Conservation (phyloP, 805 yeast species). For the Yarrowia divulgata region DNA sequence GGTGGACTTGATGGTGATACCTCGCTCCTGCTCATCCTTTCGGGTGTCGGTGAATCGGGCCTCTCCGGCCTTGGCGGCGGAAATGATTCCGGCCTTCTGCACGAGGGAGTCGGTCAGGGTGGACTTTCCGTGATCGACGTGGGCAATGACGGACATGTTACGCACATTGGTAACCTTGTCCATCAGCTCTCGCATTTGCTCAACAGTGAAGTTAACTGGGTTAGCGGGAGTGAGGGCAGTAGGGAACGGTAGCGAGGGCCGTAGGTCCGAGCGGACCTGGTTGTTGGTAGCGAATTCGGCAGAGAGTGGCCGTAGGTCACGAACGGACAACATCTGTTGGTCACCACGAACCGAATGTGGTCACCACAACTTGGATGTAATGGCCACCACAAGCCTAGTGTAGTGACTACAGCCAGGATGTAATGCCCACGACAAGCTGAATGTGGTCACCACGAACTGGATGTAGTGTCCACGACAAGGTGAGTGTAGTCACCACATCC, state of each 20-base stretch:
- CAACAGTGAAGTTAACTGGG: slow-evolving; percentile 47
- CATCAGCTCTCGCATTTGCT: slow-evolving; percentile 98
- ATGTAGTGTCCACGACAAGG: too few relatives aligned
- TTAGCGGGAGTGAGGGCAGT: neutral
- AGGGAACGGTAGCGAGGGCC: too few relatives aligned
- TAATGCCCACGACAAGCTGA: too few relatives aligned
- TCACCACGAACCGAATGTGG: too few relatives aligned
- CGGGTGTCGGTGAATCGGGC: slow-evolving; percentile 99
- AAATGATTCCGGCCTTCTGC: slow-evolving; percentile 99
- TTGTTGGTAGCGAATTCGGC: too few relatives aligned
- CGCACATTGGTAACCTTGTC: slow-evolving; percentile 99
- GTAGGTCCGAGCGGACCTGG: too few relatives aligned
- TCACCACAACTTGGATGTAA: too few relatives aligned
- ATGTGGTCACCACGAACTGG: too few relatives aligned
- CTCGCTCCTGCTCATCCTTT: slow-evolving; percentile 99
- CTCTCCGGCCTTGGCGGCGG: slow-evolving; percentile 99
- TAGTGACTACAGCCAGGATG: too few relatives aligned
- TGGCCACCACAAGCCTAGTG: too few relatives aligned
- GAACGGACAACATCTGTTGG: too few relatives aligned
- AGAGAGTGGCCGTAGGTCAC: neutral
- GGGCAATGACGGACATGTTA: slow-evolving; percentile 99
- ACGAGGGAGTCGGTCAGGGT: slow-evolving; percentile 99
- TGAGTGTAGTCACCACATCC: too few relatives aligned
- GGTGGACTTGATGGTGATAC: slow-evolving; percentile 98
- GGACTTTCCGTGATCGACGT: slow-evolving; percentile 99